Evolutionary conservation across 768 basidiomycete species (phyloP), one percentile per base, ranked within the genome.

Genomic region (Kondoa subrosea): DNA sequence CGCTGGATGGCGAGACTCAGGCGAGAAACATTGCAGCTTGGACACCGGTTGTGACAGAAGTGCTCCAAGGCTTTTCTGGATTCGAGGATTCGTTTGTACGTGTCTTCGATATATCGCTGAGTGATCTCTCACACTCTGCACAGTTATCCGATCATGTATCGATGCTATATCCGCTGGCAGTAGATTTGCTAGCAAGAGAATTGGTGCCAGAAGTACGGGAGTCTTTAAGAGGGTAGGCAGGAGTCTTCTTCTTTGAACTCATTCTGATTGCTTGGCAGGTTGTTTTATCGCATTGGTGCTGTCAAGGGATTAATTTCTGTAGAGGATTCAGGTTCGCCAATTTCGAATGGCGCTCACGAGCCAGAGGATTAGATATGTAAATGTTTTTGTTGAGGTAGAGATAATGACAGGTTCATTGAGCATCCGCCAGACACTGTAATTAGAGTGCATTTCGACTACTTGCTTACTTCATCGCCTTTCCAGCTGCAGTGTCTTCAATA

Each of bases 41-140:
- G 95, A 93, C 90, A 26, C 95, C 95, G n/a, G 95, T 99, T 32
- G 87, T 96, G n/a, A 86, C 86, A 12, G 92, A 96, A 76, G 88
- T 95, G 61, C 75, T 99, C 8, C 85, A 89, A 68, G 95, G 95
- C 4, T 91, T 90, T 75, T 85, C 85, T 76, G 82, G 83, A 26
- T 89, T 96, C 71, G 91, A 96, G 74, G 86, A 90, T 72, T 90
- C 87, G 75, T 85, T 88, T 40, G 93, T 96, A 74, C 78, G 92
- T 31, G 27, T n/a, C 4, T 50, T 50, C 40, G 40, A 50, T 34
- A 15, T 68, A n/a, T 56, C 15, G 2, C 21, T 8, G 26, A 25
- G 29, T n/a, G 58, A 21, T 25, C 34, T 56, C 34, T 30, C 29
- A 3, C 25, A 3, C 27, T 27, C 30, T 67, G 50, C 56, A 58